Evolutionary conservation across 208 protist species (phyloP).

Genomic region (Leishmania mexicana): DNA sequence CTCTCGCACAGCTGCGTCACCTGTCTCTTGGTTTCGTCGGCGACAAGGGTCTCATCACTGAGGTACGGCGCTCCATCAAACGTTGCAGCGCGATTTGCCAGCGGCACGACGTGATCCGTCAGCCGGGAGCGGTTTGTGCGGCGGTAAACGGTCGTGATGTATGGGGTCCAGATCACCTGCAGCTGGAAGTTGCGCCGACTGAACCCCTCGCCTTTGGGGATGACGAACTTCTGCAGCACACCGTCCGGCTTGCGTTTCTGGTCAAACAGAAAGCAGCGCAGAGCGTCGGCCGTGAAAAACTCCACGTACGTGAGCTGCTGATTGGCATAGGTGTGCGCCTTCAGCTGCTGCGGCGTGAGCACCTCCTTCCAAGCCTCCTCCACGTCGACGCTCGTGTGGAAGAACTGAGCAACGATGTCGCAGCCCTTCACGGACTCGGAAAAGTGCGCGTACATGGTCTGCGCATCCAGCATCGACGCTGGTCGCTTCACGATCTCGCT

Average conservation of each 20-base stretch:
- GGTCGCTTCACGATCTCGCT: slow-evolving; percentile 82
- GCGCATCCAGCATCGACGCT: slow-evolving; percentile 83
- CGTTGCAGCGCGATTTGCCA: slow-evolving; percentile 64
- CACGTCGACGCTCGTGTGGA: slow-evolving; percentile 57
- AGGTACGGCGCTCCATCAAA: slow-evolving; percentile 86
- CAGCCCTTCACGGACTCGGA: slow-evolving; percentile 37
- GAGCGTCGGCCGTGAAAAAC: slow-evolving; percentile 80
- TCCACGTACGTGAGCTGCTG: slow-evolving; percentile 80
- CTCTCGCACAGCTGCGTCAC: slow-evolving; percentile 74
- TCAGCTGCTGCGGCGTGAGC: slow-evolving; percentile 23
- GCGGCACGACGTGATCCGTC: slow-evolving; percentile 58
- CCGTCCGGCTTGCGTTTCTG: slow-evolving; percentile 84
- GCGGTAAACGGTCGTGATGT: slow-evolving; percentile 83
- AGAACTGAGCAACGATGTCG: slow-evolving; percentile 89
- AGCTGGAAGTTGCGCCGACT: slow-evolving; percentile 80
- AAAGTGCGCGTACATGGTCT: slow-evolving; percentile 84
- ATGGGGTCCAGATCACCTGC: slow-evolving; percentile 88
- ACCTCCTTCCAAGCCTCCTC: slow-evolving; percentile 50
- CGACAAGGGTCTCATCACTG: slow-evolving; percentile 81
- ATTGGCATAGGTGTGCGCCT: slow-evolving; percentile 21
- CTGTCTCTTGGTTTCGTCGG: slow-evolving; percentile 78
- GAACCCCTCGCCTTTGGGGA: slow-evolving; percentile 79
- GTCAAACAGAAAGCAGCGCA: slow-evolving; percentile 84
- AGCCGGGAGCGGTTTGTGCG: slow-evolving; percentile 79
- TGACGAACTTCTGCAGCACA: slow-evolving; percentile 90